phyloP scores from a whole-genome alignment of 75 land plant genomes.

The Cryptomeria japonica region DNA sequence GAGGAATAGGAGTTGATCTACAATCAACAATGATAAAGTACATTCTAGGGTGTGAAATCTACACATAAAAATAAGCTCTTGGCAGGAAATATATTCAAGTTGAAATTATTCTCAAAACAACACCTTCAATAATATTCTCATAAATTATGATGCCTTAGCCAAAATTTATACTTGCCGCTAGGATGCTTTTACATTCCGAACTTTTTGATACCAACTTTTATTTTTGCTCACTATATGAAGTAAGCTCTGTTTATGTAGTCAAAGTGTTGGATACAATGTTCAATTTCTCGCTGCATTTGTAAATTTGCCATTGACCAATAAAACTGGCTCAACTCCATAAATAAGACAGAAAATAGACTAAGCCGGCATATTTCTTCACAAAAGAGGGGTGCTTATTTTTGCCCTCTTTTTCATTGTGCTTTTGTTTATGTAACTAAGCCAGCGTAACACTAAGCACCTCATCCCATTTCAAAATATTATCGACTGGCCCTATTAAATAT shows the following conservation, averaged over 20 bases:
- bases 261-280: background rate
- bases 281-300: background rate
- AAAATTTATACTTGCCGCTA: background rate
- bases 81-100: background rate
- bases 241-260: background rate
- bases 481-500: background rate
- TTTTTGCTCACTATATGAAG: background rate
- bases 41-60: too few species aligned
- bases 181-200: background rate
- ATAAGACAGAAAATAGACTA: background rate
- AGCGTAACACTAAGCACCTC: background rate
- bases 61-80: background rate
- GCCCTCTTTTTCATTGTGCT: background rate
- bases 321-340: background rate
- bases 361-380: background rate
- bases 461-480: background rate
- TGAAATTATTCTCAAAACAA: background rate
- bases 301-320: background rate
- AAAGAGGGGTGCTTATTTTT: background rate
- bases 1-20: too few species aligned
- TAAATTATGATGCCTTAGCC: background rate
- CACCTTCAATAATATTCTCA: background rate
- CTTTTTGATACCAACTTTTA: background rate
- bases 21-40: too few species aligned
- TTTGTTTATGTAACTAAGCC: background rate